A percentile compares a stretch with the other conserved stretches of the same genome.
phyloP scores from a whole-genome alignment of 345 rosid species.

The Dimocarpus longan region DNA sequence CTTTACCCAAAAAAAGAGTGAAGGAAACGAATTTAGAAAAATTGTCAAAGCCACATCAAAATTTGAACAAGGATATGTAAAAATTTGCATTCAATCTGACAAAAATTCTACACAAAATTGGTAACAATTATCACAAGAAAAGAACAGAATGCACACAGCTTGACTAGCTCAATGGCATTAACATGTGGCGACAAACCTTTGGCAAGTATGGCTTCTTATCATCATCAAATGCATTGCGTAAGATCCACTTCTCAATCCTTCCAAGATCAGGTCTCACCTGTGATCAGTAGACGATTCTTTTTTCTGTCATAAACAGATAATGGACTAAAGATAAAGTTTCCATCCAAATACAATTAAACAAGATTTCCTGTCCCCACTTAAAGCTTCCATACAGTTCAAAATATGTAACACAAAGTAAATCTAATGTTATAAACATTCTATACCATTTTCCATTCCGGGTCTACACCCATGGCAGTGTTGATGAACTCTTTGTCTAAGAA shows the following conservation, averaged over 20 bases:
- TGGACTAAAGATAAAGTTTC: no score
- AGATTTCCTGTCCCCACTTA: neutral
- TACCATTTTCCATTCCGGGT: conserved; percentile 94
- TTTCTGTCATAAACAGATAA: neutral
- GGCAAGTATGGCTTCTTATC: conserved; percentile 74
- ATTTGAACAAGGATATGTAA: neutral
- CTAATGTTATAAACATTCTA: conserved; percentile 4
- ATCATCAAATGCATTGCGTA: conserved; percentile 86
- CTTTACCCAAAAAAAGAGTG: conserved; percentile 34
- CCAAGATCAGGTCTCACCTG: conserved; percentile 74
- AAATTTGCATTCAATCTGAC: neutral
- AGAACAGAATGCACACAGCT: neutral
- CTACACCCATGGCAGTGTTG: conserved; percentile 67
- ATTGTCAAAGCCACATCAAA: neutral
- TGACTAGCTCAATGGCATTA: neutral
- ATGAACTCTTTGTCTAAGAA: conserved; percentile 79
- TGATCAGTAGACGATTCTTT: conserved; percentile 9
- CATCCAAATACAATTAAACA: neutral
- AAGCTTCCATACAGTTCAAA: neutral
- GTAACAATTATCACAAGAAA: neutral
- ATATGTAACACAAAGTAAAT: neutral
- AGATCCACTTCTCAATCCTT: conserved; percentile 86
- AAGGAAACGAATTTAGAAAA: conserved; percentile 22
- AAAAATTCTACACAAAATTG: neutral
- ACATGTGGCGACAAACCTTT: conserved; percentile 44